A percentile compares a stretch with the other conserved stretches of the same genome.
Evolutionary conservation across 2,329 filamentous ascomycete species (phyloP).

Genomic region (Orbilia javanica): DNA sequence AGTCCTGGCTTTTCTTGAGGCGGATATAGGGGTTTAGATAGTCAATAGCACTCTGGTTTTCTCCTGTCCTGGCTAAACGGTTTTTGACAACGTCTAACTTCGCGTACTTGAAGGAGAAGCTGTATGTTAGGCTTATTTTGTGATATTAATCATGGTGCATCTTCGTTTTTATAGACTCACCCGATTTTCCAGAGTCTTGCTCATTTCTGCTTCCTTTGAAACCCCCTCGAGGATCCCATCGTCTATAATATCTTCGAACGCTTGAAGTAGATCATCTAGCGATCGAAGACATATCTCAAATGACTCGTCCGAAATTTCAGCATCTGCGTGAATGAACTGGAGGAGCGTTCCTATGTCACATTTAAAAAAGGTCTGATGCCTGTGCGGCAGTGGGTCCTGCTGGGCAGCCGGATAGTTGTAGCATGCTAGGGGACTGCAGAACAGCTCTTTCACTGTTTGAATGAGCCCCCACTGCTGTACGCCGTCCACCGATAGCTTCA

Average conservation of each 20-base stretch:
- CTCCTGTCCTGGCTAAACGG: background rate
- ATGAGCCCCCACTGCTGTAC: conserved; percentile 22
- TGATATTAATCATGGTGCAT: background rate
- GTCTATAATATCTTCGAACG: conserved; percentile 6
- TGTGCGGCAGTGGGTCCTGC: background rate
- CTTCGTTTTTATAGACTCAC: background rate
- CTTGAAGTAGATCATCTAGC: background rate
- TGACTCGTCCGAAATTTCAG: background rate
- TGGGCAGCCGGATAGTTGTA: background rate
- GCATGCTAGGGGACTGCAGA: conserved; percentile 15
- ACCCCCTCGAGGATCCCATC: background rate
- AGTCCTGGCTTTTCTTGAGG: background rate
- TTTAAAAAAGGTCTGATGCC: conserved; percentile 13
- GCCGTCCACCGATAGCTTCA: conserved; percentile 23
- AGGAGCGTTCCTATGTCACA: conserved; percentile 20
- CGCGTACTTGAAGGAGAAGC: background rate
- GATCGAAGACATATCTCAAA: conserved; percentile 12
- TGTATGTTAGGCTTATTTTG: background rate
- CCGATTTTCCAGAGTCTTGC: background rate
- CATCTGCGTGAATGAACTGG: conserved; percentile 6
- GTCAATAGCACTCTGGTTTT: background rate
- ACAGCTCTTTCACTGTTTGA: background rate
- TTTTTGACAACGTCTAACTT: background rate
- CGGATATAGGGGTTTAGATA: conserved; percentile 1
- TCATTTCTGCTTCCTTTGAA: background rate